These are phyloP conservation scores for Hypoxylon rubiginosum DNA, from an alignment of 2,329 filamentous ascomycete genomes.

Conservation along the genomic window DNA sequence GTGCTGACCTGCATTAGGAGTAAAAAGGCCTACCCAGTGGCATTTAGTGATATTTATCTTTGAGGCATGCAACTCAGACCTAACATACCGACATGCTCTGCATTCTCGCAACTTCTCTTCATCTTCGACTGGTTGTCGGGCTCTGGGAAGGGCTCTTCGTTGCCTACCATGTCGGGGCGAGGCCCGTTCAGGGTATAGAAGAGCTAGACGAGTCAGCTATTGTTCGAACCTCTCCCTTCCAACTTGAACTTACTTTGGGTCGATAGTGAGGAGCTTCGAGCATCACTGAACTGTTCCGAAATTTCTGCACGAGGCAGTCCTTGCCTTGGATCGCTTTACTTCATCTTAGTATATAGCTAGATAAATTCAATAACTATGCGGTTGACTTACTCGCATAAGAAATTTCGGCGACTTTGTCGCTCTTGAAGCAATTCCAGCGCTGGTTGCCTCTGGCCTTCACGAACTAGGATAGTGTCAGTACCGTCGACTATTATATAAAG, in stretches of 20 bases:
- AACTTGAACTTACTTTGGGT: conserved; percentile 74
- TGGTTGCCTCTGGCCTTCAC: conserved; percentile 77
- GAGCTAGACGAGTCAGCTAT: conserved; percentile 56
- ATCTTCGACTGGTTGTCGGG: conserved; percentile 91
- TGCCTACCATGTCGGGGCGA: conserved; percentile 69
- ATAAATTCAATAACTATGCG: not conserved
- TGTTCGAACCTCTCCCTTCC: not conserved
- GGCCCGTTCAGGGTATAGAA: conserved; percentile 66
- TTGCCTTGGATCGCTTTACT: conserved; percentile 86
- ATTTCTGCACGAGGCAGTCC: conserved; percentile 92
- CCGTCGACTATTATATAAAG: conserved; percentile 49
- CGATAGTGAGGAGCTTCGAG: conserved; percentile 84
- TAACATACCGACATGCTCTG: conserved; percentile 81
- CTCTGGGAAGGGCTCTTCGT: conserved; percentile 80
- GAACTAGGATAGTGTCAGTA: conserved; percentile 67
- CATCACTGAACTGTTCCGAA: conserved; percentile 97
- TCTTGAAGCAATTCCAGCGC: conserved; percentile 84
- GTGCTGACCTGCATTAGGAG: conserved; percentile 80
- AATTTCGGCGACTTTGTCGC: conserved; percentile 87
- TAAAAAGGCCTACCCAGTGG: conserved; percentile 74
- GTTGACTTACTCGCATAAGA: conserved; percentile 88
- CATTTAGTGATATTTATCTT: conserved; percentile 21
- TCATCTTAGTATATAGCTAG: conserved; percentile 45
- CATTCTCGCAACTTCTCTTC: conserved; percentile 88
- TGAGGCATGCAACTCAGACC: too few relatives aligned